These are phyloP conservation scores for Fomitopsis serialis DNA, from an alignment of 768 basidiomycete genomes.

Conservation along the genomic window DNA sequence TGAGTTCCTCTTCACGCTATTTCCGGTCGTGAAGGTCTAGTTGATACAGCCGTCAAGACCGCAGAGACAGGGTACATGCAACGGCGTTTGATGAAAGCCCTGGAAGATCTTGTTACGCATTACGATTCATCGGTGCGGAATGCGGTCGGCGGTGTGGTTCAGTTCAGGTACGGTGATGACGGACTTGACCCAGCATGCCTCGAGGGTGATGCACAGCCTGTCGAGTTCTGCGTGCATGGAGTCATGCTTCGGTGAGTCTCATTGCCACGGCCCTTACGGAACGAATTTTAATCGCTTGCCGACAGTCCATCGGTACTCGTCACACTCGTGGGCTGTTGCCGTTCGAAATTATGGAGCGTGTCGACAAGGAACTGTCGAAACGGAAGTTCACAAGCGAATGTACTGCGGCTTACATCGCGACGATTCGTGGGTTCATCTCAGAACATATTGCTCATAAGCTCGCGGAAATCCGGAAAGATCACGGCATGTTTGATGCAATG, in stretches of 20 bases:
- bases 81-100: slow-evolving; percentile 95
- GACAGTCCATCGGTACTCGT: slow-evolving; percentile 59
- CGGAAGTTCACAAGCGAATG: slow-evolving; percentile 65
- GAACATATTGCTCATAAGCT: slow-evolving; percentile 62
- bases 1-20: slow-evolving; percentile 98
- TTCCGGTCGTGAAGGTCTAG: slow-evolving; percentile 95
- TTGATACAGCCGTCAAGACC: slow-evolving; percentile 99
- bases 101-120: slow-evolving; percentile 94
- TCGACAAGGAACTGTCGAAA: slow-evolving; percentile 54
- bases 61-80: slow-evolving; percentile 99
- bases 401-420: slow-evolving; percentile 61
- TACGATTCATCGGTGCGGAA: slow-evolving; percentile 96
- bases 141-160: slow-evolving; percentile 91
- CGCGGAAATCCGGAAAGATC: slow-evolving; percentile 58
- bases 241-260: slow-evolving; percentile 64
- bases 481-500: slow-evolving; percentile 82
- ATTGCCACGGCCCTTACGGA: neutral
- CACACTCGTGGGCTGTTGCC: slow-evolving; percentile 68
- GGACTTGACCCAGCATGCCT: slow-evolving; percentile 94
- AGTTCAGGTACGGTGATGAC: slow-evolving; percentile 96
- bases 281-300: neutral
- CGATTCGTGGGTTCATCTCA: slow-evolving; percentile 65
- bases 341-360: slow-evolving; percentile 76
- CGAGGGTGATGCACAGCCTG: slow-evolving; percentile 92
- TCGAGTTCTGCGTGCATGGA: slow-evolving; percentile 89